A percentile compares a stretch with the other conserved stretches of the same genome.
These are phyloP conservation scores for Solanum microdontum DNA, from an alignment of 257 asterid species.

Conservation along the genomic window DNA sequence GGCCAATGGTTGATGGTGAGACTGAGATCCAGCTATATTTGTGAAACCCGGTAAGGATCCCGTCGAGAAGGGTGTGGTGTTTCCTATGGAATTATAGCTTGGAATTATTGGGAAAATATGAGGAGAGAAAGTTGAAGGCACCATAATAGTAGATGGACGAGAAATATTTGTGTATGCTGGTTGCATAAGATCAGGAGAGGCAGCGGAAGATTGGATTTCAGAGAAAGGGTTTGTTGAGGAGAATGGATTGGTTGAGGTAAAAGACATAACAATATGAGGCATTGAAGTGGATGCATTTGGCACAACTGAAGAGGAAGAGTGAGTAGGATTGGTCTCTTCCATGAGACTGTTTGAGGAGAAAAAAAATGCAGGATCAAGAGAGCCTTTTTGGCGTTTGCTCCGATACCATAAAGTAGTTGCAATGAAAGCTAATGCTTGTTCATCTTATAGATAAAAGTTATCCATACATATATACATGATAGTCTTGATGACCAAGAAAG, in stretches of 20 bases:
- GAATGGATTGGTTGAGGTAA: background rate
- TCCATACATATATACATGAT: too few relatives aligned
- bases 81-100: background rate
- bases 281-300: background rate
- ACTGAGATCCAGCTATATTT: background rate
- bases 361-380: too few relatives aligned
- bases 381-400: too few relatives aligned
- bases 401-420: too few relatives aligned
- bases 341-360: too few relatives aligned
- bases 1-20: background rate
- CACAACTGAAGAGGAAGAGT: too few relatives aligned
- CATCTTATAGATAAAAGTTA: too few relatives aligned
- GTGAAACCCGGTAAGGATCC: background rate
- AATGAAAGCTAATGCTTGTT: too few relatives aligned
- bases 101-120: background rate
- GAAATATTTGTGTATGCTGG: background rate
- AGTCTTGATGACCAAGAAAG: too few relatives aligned
- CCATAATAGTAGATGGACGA: background rate
- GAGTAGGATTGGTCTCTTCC: too few relatives aligned
- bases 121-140: background rate
- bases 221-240: too few relatives aligned
- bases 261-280: background rate
- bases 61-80: background rate
- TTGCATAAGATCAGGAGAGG: background rate
- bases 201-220: background rate